Evolutionary conservation across 2,329 filamentous ascomycete genomes (phyloP), one percentile per base, ranked within the genome.

Genomic region (Neophaeococcomyces aloes): DNA sequence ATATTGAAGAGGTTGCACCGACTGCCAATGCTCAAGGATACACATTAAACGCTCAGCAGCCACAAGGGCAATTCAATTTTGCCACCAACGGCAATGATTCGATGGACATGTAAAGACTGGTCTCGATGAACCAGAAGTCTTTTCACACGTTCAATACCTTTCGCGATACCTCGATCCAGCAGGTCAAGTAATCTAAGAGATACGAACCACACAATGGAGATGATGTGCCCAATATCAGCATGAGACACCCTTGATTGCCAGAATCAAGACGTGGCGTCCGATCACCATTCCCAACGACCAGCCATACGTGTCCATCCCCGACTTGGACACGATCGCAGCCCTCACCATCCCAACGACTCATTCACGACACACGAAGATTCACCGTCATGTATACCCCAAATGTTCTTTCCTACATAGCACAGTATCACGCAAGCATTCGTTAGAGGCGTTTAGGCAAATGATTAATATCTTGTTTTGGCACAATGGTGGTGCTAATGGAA

Each of bases 61-160:
- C 85, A 60, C 77, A 82, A 57, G 81, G 83, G 55, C 83, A 84
- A 61, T 98, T 96, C 78, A 94, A 86, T 78, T 98, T 98, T 64
- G 85, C 85, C 63, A 86, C 79, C 59, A 72, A 79, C 59, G 78
- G 77, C 50, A 76, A 72, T 53, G 81, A 83, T 59, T 78, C 76
- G 31, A 84, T 84, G 79, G 81, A 84, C 59, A 85, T 81, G 78
- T 81, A 75, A 75, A 65, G 23, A 8, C n/a, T n/a, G 21, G 17
- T 25, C 25, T 15, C 29, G 14, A 19, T 23, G 8, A 32, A 14
- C 14, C 15, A n/a, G n/a, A n/a, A n/a, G n/a, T n/a, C n/a, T n/a
- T n/a, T n/a, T n/a, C n/a, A n/a, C n/a, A n/a, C n/a, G n/a, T n/a
- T n/a, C n/a, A n/a, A n/a, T n/a, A n/a, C n/a, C n/a, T n/a, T n/a